Base-by-base conservation (phyloP, 805 yeast genomes). In the Tetrapisispora namnaoensis region DNA sequence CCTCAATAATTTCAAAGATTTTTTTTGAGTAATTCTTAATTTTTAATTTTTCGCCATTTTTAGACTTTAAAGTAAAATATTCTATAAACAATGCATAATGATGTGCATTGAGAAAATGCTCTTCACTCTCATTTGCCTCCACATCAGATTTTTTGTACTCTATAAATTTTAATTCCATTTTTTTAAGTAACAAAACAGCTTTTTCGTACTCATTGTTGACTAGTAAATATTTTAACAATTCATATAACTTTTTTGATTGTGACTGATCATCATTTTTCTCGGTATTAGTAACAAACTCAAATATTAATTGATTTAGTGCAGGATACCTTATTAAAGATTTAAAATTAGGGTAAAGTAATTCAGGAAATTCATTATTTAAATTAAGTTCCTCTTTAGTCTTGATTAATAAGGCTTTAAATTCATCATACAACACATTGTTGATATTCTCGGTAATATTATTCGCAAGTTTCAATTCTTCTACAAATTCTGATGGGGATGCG, bases 71-170 rank as follows among this genome's bases (percentile, higher is more conserved):
- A 18, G 3, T 1, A 21, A n/a, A 44, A 11, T 18, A 55, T 36
- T 67, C 67, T 9, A 73, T 57, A 46, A 75, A 66, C 10, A 68
- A 62, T 2, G 72, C 58, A 49, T 74, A 76, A 41, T 71, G 68
- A 50, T 71, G 70, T 0, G 77, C 60, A 34, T 38, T 45, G 16
- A 38, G 22, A 8, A 11, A 28, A 11, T 17, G 13, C 2, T 21
- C 21, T 3, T 37, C 21, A 30, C 37, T 22, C 21, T 42, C 20
- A 7, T 34, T 34, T 21, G 3, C n/a, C 4, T 10, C 20, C 27
- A 5, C 13, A 40, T 40, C 20, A 3, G 13, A 17, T 4, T 28
- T n/a, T 17, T n/a, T 24, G 13, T 32, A 10, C 4, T 37, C 41
- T 4, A 9, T n/a, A 27, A n/a, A 10, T 9, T 32, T 27, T 7